Evolutionary conservation across 164 flowering plant species (phyloP).

Genomic region (Vitis rupestris): DNA sequence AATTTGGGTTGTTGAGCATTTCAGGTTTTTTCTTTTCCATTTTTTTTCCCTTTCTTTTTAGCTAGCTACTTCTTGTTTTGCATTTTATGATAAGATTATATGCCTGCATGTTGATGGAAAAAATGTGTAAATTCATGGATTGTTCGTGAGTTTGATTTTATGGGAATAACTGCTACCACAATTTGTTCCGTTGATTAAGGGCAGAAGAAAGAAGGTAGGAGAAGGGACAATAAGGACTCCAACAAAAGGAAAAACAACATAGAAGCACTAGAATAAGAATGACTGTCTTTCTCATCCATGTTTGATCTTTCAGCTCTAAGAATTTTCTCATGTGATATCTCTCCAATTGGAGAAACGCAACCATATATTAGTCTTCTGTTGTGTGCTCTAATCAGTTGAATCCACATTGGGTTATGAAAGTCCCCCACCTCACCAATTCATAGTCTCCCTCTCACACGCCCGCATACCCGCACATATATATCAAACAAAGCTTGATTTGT

Average conservation of each 20-base stretch:
- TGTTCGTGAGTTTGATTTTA: constrained; percentile 14
- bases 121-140: constrained; percentile 14
- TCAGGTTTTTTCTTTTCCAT: constrained; percentile 11
- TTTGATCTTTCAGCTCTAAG: not conserved
- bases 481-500: too few relatives aligned
- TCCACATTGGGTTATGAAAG: too few relatives aligned
- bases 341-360: not conserved
- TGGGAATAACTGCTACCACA: constrained; percentile 4
- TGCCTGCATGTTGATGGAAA: constrained; percentile 11
- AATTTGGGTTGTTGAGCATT: constrained; percentile 14
- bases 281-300: not conserved
- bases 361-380: not conserved
- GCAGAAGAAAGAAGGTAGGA: not conserved
- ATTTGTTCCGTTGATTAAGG: not conserved
- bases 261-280: not conserved
- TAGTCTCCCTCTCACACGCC: too few relatives aligned
- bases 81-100: constrained; percentile 9
- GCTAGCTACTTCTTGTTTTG: constrained; percentile 1
- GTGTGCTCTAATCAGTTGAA: not conserved
- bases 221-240: too few relatives aligned
- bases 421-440: too few relatives aligned
- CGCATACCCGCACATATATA: too few relatives aligned
- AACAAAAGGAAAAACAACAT: not conserved
- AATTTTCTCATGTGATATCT: not conserved
- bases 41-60: not conserved